phyloP scores from a whole-genome alignment of 2,329 filamentous ascomycete species.

The Epichloe brachyelytri region DNA sequence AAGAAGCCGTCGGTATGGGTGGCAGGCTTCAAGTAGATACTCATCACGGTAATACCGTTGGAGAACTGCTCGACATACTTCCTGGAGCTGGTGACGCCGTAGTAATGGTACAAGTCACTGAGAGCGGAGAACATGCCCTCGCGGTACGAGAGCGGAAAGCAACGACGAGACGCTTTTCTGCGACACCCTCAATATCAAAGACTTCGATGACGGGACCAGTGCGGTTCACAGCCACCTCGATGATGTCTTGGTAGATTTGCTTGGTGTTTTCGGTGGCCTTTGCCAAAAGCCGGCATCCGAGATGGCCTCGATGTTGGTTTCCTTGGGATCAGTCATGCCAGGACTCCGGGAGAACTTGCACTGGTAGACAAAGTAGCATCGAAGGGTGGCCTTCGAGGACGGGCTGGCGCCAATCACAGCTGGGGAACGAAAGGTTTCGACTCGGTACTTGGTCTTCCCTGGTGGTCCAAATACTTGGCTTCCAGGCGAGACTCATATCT shows the following conservation, averaged over 20 bases:
- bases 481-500: constrained; percentile 89
- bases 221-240: constrained; percentile 68
- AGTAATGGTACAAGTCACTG: constrained; percentile 96
- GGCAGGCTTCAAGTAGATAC: constrained; percentile 76
- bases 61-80: constrained; percentile 99
- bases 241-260: constrained; percentile 88
- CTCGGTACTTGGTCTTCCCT: constrained; percentile 66
- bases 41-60: constrained; percentile 96
- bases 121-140: constrained; percentile 88
- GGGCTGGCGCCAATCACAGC: constrained; percentile 58
- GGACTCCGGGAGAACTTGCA: constrained; percentile 72
- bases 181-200: constrained; percentile 83
- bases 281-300: constrained; percentile 88
- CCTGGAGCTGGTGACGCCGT: constrained; percentile 85
- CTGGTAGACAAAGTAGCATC: constrained; percentile 98
- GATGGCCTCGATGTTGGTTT: constrained; percentile 83
- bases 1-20: constrained; percentile 40
- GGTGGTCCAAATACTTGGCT: constrained; percentile 84
- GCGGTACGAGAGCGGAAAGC: constrained; percentile 91
- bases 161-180: constrained; percentile 88
- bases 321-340: constrained; percentile 57
- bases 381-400: constrained; percentile 66
- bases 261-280: constrained; percentile 91
- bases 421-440: constrained; percentile 93
- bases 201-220: constrained; percentile 95